These are phyloP conservation scores for Plectosphaerella cucumerina DNA, from an alignment of 2,329 filamentous ascomycete species.

Conservation along the genomic window DNA sequence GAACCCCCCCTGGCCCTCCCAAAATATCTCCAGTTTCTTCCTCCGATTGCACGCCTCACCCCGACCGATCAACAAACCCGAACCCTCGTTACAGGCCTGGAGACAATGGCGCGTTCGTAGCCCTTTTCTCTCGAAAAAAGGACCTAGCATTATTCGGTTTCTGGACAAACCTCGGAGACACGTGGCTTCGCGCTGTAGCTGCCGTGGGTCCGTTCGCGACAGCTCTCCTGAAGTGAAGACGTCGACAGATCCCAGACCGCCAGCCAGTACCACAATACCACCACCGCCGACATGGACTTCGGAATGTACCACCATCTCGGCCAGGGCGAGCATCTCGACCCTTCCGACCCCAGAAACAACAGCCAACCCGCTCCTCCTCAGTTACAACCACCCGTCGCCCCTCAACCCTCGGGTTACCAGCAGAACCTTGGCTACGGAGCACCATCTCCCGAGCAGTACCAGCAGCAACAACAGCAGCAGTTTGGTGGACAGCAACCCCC, in stretches of 20 bases:
- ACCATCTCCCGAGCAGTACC: constrained; percentile 25
- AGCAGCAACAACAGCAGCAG: constrained; percentile 36
- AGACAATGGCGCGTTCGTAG: constrained; percentile 10
- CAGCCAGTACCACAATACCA: background rate
- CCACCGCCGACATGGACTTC: constrained; percentile 46
- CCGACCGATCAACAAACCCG: background rate
- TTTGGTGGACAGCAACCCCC: constrained; percentile 29
- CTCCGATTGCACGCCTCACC: no score
- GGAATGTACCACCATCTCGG: constrained; percentile 53
- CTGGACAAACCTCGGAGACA: no score
- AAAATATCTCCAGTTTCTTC: no score
- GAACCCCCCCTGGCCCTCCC: background rate
- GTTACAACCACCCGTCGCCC: constrained; percentile 51
- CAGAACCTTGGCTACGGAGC: constrained; percentile 35
- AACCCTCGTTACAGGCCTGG: background rate
- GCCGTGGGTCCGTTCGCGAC: background rate
- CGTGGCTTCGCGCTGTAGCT: background rate
- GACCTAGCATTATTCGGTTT: no score
- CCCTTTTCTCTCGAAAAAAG: background rate
- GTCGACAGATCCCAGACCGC: background rate
- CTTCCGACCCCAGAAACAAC: constrained; percentile 48
- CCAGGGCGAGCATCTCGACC: constrained; percentile 49
- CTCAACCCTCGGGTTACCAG: constrained; percentile 45
- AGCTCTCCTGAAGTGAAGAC: no score
- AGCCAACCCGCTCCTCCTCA: constrained; percentile 48